These are phyloP conservation scores for Linum lewisii DNA, from an alignment of 345 rosid genomes.

Conservation along the genomic window DNA sequence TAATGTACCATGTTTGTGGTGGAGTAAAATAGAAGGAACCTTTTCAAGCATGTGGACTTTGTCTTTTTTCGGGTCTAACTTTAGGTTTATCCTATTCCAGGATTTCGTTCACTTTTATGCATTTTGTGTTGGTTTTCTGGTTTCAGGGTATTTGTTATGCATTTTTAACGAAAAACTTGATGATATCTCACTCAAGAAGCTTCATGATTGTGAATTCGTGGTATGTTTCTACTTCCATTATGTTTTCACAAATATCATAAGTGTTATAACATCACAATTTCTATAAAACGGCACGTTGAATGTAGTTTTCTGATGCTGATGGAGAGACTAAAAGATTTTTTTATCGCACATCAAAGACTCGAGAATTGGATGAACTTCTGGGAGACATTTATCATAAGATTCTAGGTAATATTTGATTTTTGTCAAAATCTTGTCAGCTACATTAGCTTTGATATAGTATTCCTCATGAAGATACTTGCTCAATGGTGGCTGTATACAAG, in stretches of 20 bases:
- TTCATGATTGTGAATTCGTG: slow-evolving; percentile 61
- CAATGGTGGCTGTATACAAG: not conserved
- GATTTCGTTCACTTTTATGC: not conserved
- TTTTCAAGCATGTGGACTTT: not conserved
- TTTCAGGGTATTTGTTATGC: slow-evolving; percentile 74
- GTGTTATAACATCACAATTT: no score
- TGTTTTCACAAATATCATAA: not conserved
- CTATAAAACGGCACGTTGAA: not conserved
- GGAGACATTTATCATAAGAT: slow-evolving; percentile 96
- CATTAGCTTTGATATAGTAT: not conserved
- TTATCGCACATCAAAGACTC: slow-evolving; percentile 80
- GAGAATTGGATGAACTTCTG: slow-evolving; percentile 74
- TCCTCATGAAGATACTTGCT: not conserved
- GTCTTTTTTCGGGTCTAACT: not conserved
- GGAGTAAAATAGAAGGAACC: not conserved
- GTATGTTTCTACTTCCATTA: slow-evolving; percentile 33
- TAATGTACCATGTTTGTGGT: not conserved
- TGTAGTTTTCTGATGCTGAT: slow-evolving; percentile 66
- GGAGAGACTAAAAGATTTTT: slow-evolving; percentile 65
- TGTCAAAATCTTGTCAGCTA: not conserved
- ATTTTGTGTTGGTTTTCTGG: slow-evolving; percentile 14
- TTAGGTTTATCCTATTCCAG: not conserved
- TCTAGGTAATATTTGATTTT: slow-evolving; percentile 31
- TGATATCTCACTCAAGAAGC: slow-evolving; percentile 37
- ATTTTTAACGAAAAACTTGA: slow-evolving; percentile 66